phyloP scores from a whole-genome alignment of 257 asterid species.

The Nicotiana knightiana region DNA sequence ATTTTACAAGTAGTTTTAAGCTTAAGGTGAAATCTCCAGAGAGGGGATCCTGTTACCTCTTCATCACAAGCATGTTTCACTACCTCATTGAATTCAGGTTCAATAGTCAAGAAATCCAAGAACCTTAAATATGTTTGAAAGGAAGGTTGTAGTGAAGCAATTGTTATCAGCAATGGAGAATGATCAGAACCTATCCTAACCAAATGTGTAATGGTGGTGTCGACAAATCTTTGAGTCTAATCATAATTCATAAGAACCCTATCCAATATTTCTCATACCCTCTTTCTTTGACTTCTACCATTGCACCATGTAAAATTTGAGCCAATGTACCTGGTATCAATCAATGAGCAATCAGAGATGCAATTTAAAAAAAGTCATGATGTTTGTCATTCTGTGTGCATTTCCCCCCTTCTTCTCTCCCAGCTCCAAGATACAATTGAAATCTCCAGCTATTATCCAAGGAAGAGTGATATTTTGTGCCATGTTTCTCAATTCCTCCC shows the following conservation, averaged over 20 bases:
- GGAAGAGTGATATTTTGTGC: neutral
- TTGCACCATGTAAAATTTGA: neutral
- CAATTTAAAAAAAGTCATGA: too few relatives aligned
- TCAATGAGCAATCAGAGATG: too few relatives aligned
- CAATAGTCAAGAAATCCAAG: neutral
- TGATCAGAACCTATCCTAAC: neutral
- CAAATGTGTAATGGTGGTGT: neutral
- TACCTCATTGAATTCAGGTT: too few relatives aligned
- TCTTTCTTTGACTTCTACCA: neutral
- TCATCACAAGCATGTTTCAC: neutral
- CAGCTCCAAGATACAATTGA: too few relatives aligned
- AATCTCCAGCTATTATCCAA: neutral
- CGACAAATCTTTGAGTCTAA: neutral
- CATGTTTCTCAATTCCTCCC: neutral
- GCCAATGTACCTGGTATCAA: neutral
- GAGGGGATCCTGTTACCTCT: neutral
- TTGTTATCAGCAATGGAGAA: neutral
- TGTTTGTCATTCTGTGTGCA: too few relatives aligned
- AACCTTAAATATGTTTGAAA: too few relatives aligned
- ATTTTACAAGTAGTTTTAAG: neutral
- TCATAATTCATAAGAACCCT: neutral
- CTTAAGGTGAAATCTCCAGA: neutral
- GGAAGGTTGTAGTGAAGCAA: too few relatives aligned
- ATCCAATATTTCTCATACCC: neutral
- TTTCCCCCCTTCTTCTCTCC: too few relatives aligned